Evolutionary conservation across 352 stramenopile species (phyloP).

Genomic region (Phytophthora brassicae): DNA sequence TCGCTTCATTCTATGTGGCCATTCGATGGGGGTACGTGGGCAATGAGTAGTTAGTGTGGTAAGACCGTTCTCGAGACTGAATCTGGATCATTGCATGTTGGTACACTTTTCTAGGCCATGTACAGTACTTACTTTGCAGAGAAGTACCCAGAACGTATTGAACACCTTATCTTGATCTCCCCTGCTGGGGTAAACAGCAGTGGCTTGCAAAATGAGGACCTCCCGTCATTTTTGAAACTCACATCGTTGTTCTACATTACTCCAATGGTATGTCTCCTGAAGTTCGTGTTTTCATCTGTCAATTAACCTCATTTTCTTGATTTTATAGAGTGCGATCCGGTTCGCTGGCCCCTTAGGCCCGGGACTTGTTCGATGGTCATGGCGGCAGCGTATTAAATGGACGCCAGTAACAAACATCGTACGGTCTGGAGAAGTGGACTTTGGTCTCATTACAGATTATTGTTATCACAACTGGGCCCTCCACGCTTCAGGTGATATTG

Average conservation of each 20-base stretch:
- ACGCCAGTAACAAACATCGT: constrained; percentile 73
- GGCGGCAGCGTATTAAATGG: constrained; percentile 61
- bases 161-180: constrained; percentile 79
- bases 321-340: constrained; percentile 53
- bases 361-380: constrained; percentile 54
- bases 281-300: neutral
- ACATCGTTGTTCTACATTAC: constrained; percentile 53
- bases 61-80: constrained; percentile 3
- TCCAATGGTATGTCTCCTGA: constrained; percentile 54
- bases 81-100: neutral
- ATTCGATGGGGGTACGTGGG: constrained; percentile 80
- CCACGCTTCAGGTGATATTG: constrained; percentile 67
- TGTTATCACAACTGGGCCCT: constrained; percentile 86
- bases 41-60: neutral
- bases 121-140: constrained; percentile 79
- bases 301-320: neutral
- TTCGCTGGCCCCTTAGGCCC: constrained; percentile 65
- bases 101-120: constrained; percentile 44
- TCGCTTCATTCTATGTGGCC: constrained; percentile 71
- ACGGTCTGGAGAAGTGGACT: constrained; percentile 66
- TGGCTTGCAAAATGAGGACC: constrained; percentile 35
- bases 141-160: constrained; percentile 67
- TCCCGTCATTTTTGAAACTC: constrained; percentile 46
- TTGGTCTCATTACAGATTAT: constrained; percentile 70
- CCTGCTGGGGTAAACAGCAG: constrained; percentile 63